phyloP scores from a whole-genome alignment of 2,329 filamentous ascomycete genomes.

The Xylariales sp. region DNA sequence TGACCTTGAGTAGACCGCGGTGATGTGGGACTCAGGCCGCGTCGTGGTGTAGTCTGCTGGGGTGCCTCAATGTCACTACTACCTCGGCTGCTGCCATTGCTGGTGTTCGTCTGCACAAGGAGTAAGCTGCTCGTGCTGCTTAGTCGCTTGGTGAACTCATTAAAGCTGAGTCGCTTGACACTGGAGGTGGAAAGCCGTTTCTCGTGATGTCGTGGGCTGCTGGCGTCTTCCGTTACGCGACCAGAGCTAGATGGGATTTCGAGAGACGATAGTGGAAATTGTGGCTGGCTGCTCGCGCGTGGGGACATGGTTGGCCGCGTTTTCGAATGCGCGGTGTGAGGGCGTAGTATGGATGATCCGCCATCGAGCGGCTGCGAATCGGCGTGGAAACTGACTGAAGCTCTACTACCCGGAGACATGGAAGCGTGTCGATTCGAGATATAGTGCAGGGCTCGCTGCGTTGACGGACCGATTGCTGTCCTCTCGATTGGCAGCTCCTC shows the following conservation, averaged over 20 bases:
- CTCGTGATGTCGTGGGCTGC: constrained; percentile 30
- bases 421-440: constrained; percentile 40
- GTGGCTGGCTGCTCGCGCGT: constrained; percentile 44
- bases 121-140: constrained; percentile 58
- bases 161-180: constrained; percentile 55
- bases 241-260: constrained; percentile 18
- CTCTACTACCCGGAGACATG: constrained; percentile 30
- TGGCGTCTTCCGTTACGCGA: constrained; percentile 30
- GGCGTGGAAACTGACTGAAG: constrained; percentile 18
- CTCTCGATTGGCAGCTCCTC: constrained; percentile 18
- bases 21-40: constrained; percentile 21
- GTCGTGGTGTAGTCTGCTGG: constrained; percentile 30
- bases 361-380: constrained; percentile 22
- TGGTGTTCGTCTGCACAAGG: constrained; percentile 53
- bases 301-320: constrained; percentile 38
- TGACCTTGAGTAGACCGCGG: constrained; percentile 26
- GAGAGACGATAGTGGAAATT: constrained; percentile 28
- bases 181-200: constrained; percentile 51
- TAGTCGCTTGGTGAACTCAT: constrained; percentile 55
- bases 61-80: constrained; percentile 39
- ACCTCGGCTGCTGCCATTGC: constrained; percentile 41
- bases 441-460: constrained; percentile 47
- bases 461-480: constrained; percentile 39
- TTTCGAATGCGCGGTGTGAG: constrained; percentile 51
- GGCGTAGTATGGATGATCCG: constrained; percentile 34